These are phyloP conservation scores for Cupressus sempervirens DNA, from an alignment of 75 land plant genomes.

Conservation along the genomic window DNA sequence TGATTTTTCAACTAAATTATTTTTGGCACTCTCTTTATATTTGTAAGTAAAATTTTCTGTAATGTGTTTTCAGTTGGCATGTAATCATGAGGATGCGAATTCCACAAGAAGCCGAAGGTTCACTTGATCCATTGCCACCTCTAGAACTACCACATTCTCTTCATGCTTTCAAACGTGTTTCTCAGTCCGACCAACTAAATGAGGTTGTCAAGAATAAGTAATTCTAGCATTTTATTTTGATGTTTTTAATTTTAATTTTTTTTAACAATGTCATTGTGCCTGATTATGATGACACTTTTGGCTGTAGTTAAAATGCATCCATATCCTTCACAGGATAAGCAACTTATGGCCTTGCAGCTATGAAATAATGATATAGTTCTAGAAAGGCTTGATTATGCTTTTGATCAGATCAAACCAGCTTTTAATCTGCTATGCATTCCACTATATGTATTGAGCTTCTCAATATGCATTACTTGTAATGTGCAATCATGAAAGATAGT, in stretches of 20 bases:
- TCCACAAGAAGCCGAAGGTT: slow-evolving; percentile 43
- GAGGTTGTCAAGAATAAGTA: slow-evolving; percentile 34
- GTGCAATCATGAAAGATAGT: neutral
- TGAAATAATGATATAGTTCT: neutral
- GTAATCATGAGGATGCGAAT: slow-evolving; percentile 78
- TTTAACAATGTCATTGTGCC: neutral
- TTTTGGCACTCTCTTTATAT: neutral
- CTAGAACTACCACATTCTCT: slow-evolving; percentile 84
- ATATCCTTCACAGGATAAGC: neutral
- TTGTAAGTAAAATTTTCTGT: neutral
- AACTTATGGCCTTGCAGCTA: neutral
- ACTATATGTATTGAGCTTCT: no score
- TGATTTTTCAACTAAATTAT: neutral
- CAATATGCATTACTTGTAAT: neutral
- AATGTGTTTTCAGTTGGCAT: slow-evolving; percentile 73
- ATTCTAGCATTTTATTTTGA: neutral
- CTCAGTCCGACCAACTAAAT: slow-evolving; percentile 38
- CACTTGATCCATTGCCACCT: slow-evolving; percentile 75
- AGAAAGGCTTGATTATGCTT: neutral
- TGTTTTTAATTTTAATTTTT: neutral
- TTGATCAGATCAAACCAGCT: neutral
- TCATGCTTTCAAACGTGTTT: slow-evolving; percentile 75
- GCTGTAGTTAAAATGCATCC: neutral
- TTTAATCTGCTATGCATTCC: neutral
- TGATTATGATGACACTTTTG: neutral